A percentile compares a stretch with the other conserved stretches of the same genome.
Evolutionary conservation across 2,329 filamentous ascomycete genomes (phyloP).

Genomic region (Grosmannia clavigera): DNA sequence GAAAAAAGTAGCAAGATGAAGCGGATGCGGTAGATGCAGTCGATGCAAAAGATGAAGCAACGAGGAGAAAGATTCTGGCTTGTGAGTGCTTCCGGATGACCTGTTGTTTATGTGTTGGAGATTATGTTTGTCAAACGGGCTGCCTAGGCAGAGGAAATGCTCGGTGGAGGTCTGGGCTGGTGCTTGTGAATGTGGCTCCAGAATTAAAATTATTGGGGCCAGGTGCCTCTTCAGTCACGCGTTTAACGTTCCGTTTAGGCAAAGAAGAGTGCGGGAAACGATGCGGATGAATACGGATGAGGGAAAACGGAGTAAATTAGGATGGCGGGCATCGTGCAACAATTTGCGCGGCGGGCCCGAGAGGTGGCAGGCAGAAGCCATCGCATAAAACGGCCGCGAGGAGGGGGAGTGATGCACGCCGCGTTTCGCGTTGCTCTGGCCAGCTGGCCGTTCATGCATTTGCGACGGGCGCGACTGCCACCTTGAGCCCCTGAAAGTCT

Average conservation of each 20-base stretch:
- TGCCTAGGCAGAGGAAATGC: background rate
- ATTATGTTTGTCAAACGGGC: background rate
- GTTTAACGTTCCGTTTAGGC: constrained; percentile 6
- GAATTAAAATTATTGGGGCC: constrained; percentile 8
- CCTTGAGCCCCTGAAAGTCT: constrained; percentile 4
- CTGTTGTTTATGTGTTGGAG: background rate
- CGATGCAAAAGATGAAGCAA: background rate
- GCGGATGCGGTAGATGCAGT: background rate
- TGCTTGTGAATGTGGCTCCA: constrained; percentile 5
- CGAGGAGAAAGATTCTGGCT: background rate
- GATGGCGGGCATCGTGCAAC: background rate
- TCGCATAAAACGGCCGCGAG: background rate
- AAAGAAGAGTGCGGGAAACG: background rate
- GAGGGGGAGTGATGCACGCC: constrained; percentile 6
- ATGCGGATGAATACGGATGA: constrained; percentile 1
- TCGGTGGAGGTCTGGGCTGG: constrained; percentile 2
- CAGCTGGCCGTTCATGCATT: constrained; percentile 7
- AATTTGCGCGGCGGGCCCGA: background rate
- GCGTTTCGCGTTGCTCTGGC: constrained; percentile 9
- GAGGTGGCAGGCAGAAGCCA: background rate
- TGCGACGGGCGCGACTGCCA: constrained; percentile 3
- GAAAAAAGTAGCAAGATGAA: background rate
- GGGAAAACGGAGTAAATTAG: background rate
- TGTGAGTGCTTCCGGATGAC: background rate
- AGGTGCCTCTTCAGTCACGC: background rate